phyloP scores from a whole-genome alignment of 202 grass and related monocot genomes.

The Setaria italica region DNA sequence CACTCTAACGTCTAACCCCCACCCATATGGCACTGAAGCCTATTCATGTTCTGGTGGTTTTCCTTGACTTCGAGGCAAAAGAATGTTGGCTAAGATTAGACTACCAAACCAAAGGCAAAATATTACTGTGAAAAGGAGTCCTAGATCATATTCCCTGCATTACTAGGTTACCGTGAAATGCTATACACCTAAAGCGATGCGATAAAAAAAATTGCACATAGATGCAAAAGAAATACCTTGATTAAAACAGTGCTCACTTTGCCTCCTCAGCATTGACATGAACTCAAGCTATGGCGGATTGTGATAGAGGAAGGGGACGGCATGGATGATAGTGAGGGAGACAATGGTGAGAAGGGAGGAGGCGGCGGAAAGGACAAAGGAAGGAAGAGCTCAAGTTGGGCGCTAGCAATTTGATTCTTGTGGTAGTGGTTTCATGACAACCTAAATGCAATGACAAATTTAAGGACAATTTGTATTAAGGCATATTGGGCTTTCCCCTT shows the following conservation, averaged over 20 bases:
- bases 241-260: not conserved
- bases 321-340: not conserved
- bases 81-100: not conserved
- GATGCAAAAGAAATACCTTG: conserved; percentile 18
- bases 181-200: not conserved
- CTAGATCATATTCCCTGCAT: not conserved
- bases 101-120: too few relatives aligned
- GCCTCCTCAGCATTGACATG: conserved; percentile 8
- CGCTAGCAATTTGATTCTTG: not conserved
- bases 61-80: not conserved
- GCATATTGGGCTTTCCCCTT: not conserved
- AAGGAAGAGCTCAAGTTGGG: not conserved
- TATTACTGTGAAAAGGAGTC: not conserved
- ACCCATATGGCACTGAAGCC: not conserved
- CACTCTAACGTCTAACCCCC: not conserved
- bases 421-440: not conserved
- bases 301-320: not conserved
- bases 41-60: not conserved
- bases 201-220: not conserved
- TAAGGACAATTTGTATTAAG: not conserved
- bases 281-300: not conserved
- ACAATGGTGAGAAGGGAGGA: not conserved
- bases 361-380: not conserved
- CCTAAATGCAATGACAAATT: not conserved
- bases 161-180: too few relatives aligned